A percentile compares a stretch with the other conserved stretches of the same genome.
Evolutionary conservation across 148 eudicot species (phyloP).

Genomic region (Chenopodium album): DNA sequence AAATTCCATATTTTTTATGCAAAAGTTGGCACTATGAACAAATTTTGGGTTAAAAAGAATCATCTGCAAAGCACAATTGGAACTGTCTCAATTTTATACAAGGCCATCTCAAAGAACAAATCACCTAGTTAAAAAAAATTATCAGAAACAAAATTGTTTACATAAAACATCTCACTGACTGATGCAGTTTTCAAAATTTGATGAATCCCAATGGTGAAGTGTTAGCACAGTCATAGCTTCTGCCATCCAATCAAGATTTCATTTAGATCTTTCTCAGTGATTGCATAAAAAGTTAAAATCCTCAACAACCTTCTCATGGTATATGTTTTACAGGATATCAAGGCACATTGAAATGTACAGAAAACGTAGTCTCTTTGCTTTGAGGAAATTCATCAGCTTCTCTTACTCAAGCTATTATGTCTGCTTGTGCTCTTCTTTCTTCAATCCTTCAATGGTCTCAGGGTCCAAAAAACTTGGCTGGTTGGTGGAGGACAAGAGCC

Average conservation of each 20-base stretch:
- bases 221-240: background rate
- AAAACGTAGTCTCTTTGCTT: background rate
- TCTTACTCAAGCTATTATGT: slow-evolving; percentile 26
- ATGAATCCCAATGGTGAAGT: background rate
- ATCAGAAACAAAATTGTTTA: background rate
- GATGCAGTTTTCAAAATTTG: slow-evolving; percentile 1
- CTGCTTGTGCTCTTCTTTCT: slow-evolving; percentile 29
- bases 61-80: background rate
- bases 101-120: background rate
- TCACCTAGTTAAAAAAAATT: background rate
- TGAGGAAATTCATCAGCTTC: background rate
- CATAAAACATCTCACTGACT: background rate
- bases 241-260: background rate
- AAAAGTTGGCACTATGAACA: too few relatives aligned
- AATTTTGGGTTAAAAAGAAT: too few relatives aligned
- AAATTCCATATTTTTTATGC: too few relatives aligned
- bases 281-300: too few relatives aligned
- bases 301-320: background rate
- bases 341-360: background rate
- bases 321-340: background rate
- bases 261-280: background rate
- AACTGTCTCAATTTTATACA: background rate
- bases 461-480: slow-evolving; percentile 64
- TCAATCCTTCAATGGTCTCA: slow-evolving; percentile 27
- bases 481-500: slow-evolving; percentile 64